Evolutionary conservation across 169 alveolate species (phyloP).

Genomic region (Eimeria tenella): DNA sequence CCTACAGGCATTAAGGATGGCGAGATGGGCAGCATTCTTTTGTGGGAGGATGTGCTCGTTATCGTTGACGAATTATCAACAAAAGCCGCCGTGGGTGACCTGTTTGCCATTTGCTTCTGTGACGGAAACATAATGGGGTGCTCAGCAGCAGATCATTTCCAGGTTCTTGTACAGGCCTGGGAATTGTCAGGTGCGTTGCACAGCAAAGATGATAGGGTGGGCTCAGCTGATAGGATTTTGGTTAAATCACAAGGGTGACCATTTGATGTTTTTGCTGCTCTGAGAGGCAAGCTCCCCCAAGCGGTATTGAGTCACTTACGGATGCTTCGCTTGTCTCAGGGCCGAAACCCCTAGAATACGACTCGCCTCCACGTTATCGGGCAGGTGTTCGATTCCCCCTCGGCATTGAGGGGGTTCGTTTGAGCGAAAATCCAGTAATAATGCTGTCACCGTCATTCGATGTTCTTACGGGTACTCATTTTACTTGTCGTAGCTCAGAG

Average conservation of each 20-base stretch:
- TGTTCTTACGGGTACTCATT: constrained; percentile 19
- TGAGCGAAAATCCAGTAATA: not conserved
- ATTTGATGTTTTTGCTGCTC: not conserved
- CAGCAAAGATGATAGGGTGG: not conserved
- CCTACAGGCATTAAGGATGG: constrained; percentile 44
- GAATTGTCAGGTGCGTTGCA: constrained; percentile 9
- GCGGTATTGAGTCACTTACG: not conserved
- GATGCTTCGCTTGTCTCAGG: constrained; percentile 42
- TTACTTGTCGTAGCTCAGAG: constrained; percentile 50
- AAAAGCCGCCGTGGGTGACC: constrained; percentile 31
- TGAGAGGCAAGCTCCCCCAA: too few relatives aligned
- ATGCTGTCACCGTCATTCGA: constrained; percentile 38
- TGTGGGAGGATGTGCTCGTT: constrained; percentile 55
- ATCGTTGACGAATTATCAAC: constrained; percentile 30
- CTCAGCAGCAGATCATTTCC: constrained; percentile 30
- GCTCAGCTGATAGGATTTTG: too few relatives aligned
- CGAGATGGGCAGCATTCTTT: not conserved
- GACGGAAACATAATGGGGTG: constrained; percentile 65
- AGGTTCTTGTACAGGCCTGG: constrained; percentile 43
- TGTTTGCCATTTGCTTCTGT: constrained; percentile 75
- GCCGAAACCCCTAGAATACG: constrained; percentile 38
- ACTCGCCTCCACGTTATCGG: constrained; percentile 9
- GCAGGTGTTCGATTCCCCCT: constrained; percentile 47
- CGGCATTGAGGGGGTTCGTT: constrained; percentile 14
- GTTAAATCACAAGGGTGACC: too few relatives aligned